Conservation (phyloP, 352 stramenopile species). For the Aphanomyces invadans region DNA sequence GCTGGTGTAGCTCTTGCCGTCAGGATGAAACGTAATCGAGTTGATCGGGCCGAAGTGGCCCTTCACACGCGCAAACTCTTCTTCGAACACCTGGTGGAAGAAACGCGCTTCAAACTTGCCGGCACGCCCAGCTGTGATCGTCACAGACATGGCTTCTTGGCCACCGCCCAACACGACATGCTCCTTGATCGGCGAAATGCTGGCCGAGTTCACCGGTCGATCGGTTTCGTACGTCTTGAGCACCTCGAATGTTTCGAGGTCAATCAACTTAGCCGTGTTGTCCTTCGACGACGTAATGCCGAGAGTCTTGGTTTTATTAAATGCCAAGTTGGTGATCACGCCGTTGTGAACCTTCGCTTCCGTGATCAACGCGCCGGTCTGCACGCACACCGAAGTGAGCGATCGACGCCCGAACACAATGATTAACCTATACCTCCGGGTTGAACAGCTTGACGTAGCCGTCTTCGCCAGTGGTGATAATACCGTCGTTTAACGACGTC, state of each 20-base stretch:
- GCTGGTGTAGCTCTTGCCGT: constrained; percentile 97
- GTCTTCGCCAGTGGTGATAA: constrained; percentile 80
- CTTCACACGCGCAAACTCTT: constrained; percentile 98
- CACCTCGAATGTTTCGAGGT: constrained; percentile 92
- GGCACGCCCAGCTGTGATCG: constrained; percentile 88
- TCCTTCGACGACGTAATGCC: constrained; percentile 96
- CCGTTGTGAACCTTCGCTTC: constrained; percentile 91
- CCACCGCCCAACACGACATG: constrained; percentile 96
- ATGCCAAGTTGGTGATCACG: constrained; percentile 94
- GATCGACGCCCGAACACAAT: not conserved
- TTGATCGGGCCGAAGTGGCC: constrained; percentile 99
- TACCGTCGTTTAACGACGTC: constrained; percentile 80
- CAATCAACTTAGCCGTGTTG: constrained; percentile 95
- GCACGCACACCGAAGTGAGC: not conserved
- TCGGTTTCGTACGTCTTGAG: constrained; percentile 98
- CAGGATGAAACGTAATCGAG: constrained; percentile 96
- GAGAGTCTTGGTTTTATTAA: constrained; percentile 95
- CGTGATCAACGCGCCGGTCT: constrained; percentile 56
- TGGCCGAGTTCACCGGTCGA: constrained; percentile 96
- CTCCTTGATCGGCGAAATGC: constrained; percentile 95
- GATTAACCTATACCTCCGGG: constrained; percentile 33
- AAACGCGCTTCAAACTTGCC: constrained; percentile 96
- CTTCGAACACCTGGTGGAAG: constrained; percentile 98
- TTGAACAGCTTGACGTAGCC: constrained; percentile 76
- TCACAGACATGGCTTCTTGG: constrained; percentile 98